Evolutionary conservation across 441 rosid genomes (phyloP).

Genomic region (Corymbia calophylla): DNA sequence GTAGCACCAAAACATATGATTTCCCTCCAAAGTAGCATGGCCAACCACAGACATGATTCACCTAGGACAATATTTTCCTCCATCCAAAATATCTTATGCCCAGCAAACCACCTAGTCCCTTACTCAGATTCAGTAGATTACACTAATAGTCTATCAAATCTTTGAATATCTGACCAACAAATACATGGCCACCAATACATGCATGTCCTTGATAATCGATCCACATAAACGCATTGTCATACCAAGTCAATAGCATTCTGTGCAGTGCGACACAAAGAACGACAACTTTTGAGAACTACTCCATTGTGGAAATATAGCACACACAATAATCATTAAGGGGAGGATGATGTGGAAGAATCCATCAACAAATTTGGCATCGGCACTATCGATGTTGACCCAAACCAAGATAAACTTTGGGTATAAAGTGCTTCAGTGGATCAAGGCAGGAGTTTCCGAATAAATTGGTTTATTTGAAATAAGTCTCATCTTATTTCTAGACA

Average conservation of each 20-base stretch:
- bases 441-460: too few relatives aligned
- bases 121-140: neutral
- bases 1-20: neutral
- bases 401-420: too few relatives aligned
- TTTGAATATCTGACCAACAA: neutral
- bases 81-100: neutral
- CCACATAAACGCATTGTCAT: neutral
- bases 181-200: neutral
- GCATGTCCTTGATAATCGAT: neutral
- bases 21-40: neutral
- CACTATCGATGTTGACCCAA: too few relatives aligned
- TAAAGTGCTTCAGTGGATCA: too few relatives aligned
- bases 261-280: neutral
- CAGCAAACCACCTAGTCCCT: neutral
- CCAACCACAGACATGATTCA: neutral
- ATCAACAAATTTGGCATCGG: too few relatives aligned
- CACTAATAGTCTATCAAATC: neutral
- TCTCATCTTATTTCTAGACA: too few relatives aligned
- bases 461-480: too few relatives aligned
- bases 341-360: too few relatives aligned
- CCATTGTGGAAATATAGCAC: neutral
- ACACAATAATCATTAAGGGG: too few relatives aligned
- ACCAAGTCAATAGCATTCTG: neutral
- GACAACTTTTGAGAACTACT: neutral
- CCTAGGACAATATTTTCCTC: neutral